Evolutionary conservation across 257 asterid genomes (phyloP).

Genomic region (Solanum acaule): DNA sequence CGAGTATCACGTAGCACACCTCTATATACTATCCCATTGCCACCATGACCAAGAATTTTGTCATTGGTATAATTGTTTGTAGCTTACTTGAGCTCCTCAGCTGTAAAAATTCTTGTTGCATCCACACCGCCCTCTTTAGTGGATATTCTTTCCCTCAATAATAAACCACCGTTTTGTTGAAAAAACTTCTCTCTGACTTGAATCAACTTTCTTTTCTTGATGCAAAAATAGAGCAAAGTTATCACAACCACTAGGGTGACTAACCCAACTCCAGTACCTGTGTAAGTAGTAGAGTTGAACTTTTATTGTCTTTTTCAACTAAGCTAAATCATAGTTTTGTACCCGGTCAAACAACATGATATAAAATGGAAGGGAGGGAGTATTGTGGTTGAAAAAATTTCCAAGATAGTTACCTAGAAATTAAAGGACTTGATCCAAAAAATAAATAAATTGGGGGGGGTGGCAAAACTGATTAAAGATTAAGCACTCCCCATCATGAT

Average conservation of each 20-base stretch:
- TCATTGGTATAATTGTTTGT: not conserved
- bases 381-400: too few species aligned
- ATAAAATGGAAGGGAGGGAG: too few species aligned
- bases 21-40: not conserved
- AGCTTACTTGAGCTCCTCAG: not conserved
- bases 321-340: too few species aligned
- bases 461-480: too few species aligned
- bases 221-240: not conserved
- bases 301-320: not conserved
- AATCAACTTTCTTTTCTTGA: not conserved
- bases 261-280: not conserved
- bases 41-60: not conserved
- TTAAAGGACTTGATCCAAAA: too few species aligned
- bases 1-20: not conserved
- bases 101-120: not conserved
- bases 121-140: not conserved
- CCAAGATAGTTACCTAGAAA: too few species aligned
- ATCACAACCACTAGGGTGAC: not conserved
- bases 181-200: not conserved
- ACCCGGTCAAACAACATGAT: too few species aligned
- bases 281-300: not conserved
- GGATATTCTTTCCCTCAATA: not conserved
- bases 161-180: not conserved
- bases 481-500: too few species aligned
- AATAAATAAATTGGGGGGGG: too few species aligned